Conservation (phyloP, 2,329 filamentous ascomycete genomes). For the Allantophomopsis cytisporea region DNA sequence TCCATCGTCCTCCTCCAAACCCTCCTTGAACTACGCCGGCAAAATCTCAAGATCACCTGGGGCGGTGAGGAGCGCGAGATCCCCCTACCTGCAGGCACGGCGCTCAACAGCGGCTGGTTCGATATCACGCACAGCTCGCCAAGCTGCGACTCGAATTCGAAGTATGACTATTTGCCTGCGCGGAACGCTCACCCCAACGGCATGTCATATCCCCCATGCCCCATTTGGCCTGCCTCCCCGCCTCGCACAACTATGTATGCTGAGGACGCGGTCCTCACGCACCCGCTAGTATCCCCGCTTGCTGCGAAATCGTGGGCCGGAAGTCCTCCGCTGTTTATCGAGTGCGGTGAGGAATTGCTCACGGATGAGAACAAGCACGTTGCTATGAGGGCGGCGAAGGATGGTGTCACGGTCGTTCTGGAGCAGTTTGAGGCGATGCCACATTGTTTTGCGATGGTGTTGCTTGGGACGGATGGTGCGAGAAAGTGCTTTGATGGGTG, state of each 20-base stretch:
- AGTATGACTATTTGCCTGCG: slow-evolving; percentile 51
- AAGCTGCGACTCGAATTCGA: slow-evolving; percentile 33
- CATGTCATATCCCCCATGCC: slow-evolving; percentile 30
- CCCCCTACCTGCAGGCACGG: slow-evolving; percentile 52
- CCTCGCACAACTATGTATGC: slow-evolving; percentile 39
- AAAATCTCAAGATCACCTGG: slow-evolving; percentile 37
- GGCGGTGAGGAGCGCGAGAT: slow-evolving; percentile 42
- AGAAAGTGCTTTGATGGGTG: slow-evolving; percentile 39
- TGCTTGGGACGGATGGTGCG: slow-evolving; percentile 30
- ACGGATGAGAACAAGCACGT: slow-evolving; percentile 52
- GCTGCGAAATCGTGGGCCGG: slow-evolving; percentile 44
- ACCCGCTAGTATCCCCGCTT: slow-evolving; percentile 57
- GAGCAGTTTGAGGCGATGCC: slow-evolving; percentile 74
- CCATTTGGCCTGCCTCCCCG: slow-evolving; percentile 41
- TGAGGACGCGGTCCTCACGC: slow-evolving; percentile 37
- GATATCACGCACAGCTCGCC: slow-evolving; percentile 54
- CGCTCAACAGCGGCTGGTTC: slow-evolving; percentile 54
- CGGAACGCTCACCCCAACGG: slow-evolving; percentile 17
- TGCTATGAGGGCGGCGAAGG: slow-evolving; percentile 36
- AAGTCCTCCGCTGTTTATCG: slow-evolving; percentile 53
- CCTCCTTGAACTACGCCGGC: slow-evolving; percentile 45
- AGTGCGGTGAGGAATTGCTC: slow-evolving; percentile 58
- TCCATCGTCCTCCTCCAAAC: slow-evolving; percentile 53
- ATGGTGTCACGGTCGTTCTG: slow-evolving; percentile 48
- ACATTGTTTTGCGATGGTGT: slow-evolving; percentile 53